These are phyloP conservation scores for Exophiala spinifera DNA, from an alignment of 2,329 filamentous ascomycete genomes.

Conservation along the genomic window DNA sequence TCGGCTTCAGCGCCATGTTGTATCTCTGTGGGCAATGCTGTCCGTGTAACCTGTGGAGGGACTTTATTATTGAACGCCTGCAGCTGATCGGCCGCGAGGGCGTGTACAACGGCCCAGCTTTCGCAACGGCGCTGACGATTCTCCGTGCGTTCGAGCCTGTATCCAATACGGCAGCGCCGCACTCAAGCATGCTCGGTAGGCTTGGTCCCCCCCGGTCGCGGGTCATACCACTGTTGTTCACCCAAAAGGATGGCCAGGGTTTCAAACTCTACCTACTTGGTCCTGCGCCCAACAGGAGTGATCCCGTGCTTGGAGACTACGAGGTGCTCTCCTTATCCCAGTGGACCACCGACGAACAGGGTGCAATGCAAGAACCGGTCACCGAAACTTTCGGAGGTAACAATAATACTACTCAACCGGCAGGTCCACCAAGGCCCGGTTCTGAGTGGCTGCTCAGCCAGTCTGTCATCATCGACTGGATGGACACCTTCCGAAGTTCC, in stretches of 20 bases:
- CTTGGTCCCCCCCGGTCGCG: slow-evolving; percentile 8
- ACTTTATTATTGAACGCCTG: slow-evolving; percentile 2
- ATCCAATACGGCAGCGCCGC: neutral
- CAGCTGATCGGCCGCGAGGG: slow-evolving; percentile 5
- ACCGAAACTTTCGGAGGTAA: neutral
- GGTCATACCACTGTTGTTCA: slow-evolving; percentile 1
- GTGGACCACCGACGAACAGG: neutral
- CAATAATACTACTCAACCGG: neutral
- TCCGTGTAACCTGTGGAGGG: slow-evolving; percentile 1
- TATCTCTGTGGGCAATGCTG: slow-evolving; percentile 6
- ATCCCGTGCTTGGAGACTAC: neutral
- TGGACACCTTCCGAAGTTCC: neutral
- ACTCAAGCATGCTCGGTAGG: neutral
- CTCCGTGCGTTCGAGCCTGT: slow-evolving; percentile 5
- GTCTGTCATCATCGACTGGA: slow-evolving; percentile 1
- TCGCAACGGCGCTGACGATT: slow-evolving; percentile 5
- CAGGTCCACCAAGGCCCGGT: neutral
- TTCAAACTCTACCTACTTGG: neutral
- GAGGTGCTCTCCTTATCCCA: neutral
- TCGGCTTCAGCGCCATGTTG: slow-evolving; percentile 3
- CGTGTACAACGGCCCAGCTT: slow-evolving; percentile 3
- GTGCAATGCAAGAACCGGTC: neutral
- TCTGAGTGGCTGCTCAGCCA: slow-evolving; percentile 3
- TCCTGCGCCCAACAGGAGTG: neutral
- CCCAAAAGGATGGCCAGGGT: slow-evolving; percentile 1